These are phyloP conservation scores for Claviceps africana DNA, from an alignment of 2,329 filamentous ascomycete genomes.

Conservation along the genomic window DNA sequence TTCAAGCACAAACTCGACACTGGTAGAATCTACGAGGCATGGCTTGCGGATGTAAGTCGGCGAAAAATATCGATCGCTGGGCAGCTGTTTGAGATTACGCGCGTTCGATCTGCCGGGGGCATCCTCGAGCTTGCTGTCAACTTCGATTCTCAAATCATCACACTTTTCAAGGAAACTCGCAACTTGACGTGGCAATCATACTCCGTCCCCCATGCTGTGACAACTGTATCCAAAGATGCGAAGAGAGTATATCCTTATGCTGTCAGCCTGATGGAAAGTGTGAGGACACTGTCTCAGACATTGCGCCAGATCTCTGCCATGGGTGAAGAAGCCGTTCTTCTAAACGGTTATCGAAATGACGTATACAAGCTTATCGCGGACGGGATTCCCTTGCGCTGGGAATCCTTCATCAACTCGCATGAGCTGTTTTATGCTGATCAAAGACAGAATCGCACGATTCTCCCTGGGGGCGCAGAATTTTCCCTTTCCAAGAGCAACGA, in stretches of 20 bases:
- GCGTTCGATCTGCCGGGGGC: conserved; percentile 82
- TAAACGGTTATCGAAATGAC: conserved; percentile 85
- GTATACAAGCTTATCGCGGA: conserved; percentile 72
- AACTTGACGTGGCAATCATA: conserved; percentile 94
- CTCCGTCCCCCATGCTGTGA: conserved; percentile 84
- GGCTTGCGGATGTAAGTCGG: conserved; percentile 79
- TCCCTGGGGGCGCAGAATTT: conserved; percentile 25
- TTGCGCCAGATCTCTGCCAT: conserved; percentile 72
- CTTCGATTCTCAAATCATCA: conserved; percentile 94
- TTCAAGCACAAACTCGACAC: conserved; percentile 97
- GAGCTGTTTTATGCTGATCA: conserved; percentile 57
- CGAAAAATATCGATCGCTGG: conserved; percentile 86
- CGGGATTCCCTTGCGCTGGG: conserved; percentile 85
- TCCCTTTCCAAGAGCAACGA: conserved; percentile 46
- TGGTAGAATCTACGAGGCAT: conserved; percentile 84
- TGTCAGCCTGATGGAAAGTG: conserved; percentile 95
- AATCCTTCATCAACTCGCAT: conserved; percentile 94
- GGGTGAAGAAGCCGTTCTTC: conserved; percentile 72
- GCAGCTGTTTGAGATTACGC: conserved; percentile 76
- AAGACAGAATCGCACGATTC: conserved; percentile 30
- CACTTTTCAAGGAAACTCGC: conserved; percentile 94
- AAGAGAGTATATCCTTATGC: conserved; percentile 96
- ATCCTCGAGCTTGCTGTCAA: conserved; percentile 82
- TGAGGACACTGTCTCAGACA: conserved; percentile 84
- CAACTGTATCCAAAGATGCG: conserved; percentile 95